Evolutionary conservation across 805 yeast species (phyloP).

Genomic region (Yamadazyma philogaea): DNA sequence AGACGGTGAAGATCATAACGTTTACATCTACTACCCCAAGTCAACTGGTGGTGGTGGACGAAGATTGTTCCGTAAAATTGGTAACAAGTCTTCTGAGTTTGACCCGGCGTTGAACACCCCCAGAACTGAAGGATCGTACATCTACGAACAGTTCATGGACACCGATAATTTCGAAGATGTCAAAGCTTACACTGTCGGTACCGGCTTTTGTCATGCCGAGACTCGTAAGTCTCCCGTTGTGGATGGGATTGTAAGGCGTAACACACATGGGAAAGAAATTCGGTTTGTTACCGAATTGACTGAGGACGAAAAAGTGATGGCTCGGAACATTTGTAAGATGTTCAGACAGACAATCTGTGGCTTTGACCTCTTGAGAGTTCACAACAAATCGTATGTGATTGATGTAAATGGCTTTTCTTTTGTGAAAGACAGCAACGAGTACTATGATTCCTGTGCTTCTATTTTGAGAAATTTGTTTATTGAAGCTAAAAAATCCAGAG

Average conservation of each 20-base stretch:
- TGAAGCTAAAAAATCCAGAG: conserved; percentile 45
- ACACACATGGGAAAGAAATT: conserved; percentile 96
- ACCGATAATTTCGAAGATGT: conserved; percentile 98
- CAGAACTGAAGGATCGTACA: conserved; percentile 85
- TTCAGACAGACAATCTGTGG: conserved; percentile 97
- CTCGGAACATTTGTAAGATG: conserved; percentile 65
- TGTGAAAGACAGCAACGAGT: conserved; percentile 85
- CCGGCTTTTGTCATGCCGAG: conserved; percentile 91
- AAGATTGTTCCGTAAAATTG: conserved; percentile 88
- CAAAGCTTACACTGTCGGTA: conserved; percentile 96
- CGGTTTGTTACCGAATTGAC: conserved; percentile 81
- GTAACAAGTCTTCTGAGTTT: conserved; percentile 94
- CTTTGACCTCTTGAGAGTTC: conserved; percentile 86
- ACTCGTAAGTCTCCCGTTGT: conserved; percentile 98
- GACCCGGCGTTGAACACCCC: conserved; percentile 75
- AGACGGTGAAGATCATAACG: conserved; percentile 98
- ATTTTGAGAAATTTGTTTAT: conserved; percentile 74
- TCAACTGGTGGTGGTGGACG: conserved; percentile 98
- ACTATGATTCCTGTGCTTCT: conserved; percentile 79
- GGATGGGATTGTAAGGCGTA: conserved; percentile 97
- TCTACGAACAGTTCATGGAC: conserved; percentile 94
- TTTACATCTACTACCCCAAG: conserved; percentile 83
- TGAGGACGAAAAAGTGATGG: conserved; percentile 75
- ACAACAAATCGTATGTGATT: conserved; percentile 85
- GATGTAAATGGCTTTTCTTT: conserved; percentile 98